phyloP scores from a whole-genome alignment of 2,329 filamentous ascomycete genomes.

The Acrodontium crateriforme region DNA sequence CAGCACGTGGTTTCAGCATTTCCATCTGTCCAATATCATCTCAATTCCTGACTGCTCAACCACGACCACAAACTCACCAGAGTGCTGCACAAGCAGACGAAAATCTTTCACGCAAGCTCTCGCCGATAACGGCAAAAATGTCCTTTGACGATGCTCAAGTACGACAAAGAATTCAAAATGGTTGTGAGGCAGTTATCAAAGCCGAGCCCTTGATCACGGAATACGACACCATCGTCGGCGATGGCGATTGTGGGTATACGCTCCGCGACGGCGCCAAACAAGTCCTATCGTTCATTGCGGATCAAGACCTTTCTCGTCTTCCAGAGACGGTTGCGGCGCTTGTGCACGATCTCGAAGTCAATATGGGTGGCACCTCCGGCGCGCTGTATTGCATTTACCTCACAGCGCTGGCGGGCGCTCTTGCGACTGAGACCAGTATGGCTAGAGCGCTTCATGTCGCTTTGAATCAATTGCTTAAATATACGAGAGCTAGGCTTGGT shows the following conservation, averaged over 20 bases:
- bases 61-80: constrained; percentile 2
- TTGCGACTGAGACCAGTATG: constrained; percentile 12
- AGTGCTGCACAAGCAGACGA: constrained; percentile 4
- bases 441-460: constrained; percentile 15
- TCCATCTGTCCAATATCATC: constrained; percentile 18
- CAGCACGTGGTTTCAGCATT: constrained; percentile 21
- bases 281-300: constrained; percentile 20
- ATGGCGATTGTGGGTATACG: constrained; percentile 25
- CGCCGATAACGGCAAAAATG: constrained; percentile 10
- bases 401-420: constrained; percentile 17
- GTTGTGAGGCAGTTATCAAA: constrained; percentile 21
- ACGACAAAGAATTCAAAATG: constrained; percentile 16
- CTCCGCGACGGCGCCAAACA: constrained; percentile 21
- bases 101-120: constrained; percentile 6
- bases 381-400: constrained; percentile 24
- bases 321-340: constrained; percentile 16
- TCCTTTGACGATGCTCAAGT: constrained; percentile 17
- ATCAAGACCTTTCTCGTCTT: constrained; percentile 15
- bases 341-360: constrained; percentile 21
- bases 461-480: constrained; percentile 18
- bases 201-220: constrained; percentile 23
- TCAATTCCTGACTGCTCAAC: constrained; percentile 14
- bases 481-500: constrained; percentile 20
- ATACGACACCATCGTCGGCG: constrained; percentile 25
- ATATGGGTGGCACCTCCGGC: constrained; percentile 24